Evolutionary conservation across 768 basidiomycete species (phyloP).

Genomic region (Hemileccinum impolitum): DNA sequence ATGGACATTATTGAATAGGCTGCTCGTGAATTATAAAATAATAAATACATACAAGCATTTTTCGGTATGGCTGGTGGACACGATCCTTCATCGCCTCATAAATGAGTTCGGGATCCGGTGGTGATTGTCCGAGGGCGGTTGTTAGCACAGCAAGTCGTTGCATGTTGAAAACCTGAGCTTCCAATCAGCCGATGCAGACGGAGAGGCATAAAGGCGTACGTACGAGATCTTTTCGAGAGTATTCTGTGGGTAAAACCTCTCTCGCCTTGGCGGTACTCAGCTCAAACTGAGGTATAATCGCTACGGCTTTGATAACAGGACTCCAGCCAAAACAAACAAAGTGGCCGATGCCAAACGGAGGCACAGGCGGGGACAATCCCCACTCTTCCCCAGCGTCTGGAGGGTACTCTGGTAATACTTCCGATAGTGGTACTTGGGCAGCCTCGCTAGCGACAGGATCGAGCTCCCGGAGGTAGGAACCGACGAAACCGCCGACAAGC

Average conservation of each 20-base stretch:
- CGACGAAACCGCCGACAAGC: conserved; percentile 94
- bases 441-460: conserved; percentile 77
- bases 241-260: conserved; percentile 77
- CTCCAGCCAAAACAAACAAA: conserved; percentile 90
- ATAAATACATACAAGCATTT: conserved; percentile 59
- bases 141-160: conserved; percentile 96
- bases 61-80: conserved; percentile 95
- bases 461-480: conserved; percentile 90
- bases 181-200: conserved; percentile 1
- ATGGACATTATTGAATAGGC: neutral
- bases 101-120: conserved; percentile 93
- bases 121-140: conserved; percentile 84
- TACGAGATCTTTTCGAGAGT: conserved; percentile 90
- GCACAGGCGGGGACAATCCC: conserved; percentile 84
- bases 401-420: conserved; percentile 95
- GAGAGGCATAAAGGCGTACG: neutral
- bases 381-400: conserved; percentile 88
- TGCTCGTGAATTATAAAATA: neutral
- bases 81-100: conserved; percentile 99
- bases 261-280: conserved; percentile 94
- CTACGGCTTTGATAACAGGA: conserved; percentile 81
- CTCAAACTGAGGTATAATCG: conserved; percentile 94
- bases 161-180: conserved; percentile 86
- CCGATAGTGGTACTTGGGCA: conserved; percentile 88
- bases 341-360: conserved; percentile 90